A percentile compares a stretch with the other conserved stretches of the same genome.
phyloP scores from a whole-genome alignment of 441 rosid species.

The Pelargonium citronellum region DNA sequence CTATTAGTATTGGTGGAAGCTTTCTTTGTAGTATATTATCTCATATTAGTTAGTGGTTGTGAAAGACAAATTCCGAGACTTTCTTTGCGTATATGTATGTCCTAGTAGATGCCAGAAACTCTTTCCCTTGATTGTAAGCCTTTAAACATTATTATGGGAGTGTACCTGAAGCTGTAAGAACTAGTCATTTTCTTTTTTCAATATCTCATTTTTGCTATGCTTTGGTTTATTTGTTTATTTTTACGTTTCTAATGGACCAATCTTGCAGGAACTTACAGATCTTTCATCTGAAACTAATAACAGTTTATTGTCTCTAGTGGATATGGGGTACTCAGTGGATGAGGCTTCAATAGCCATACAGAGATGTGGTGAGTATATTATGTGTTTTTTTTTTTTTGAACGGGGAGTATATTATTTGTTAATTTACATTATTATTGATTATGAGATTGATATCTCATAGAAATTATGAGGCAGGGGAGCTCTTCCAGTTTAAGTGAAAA shows the following conservation, averaged over 20 bases:
- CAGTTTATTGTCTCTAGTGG: slow-evolving; percentile 35
- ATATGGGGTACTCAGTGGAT: slow-evolving; percentile 60
- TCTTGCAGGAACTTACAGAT: slow-evolving; percentile 32
- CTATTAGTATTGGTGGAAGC: no score
- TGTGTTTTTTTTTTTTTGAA: slow-evolving; percentile 4
- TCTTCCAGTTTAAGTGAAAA: no score
- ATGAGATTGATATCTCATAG: background rate
- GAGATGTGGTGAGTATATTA: slow-evolving; percentile 64
- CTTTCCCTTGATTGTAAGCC: no score
- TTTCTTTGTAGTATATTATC: no score
- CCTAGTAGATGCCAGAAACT: no score
- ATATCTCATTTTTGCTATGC: background rate
- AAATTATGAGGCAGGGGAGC: no score
- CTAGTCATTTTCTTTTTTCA: background rate
- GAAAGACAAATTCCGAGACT: no score
- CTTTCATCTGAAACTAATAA: slow-evolving; percentile 30
- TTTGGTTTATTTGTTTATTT: background rate
- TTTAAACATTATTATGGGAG: no score
- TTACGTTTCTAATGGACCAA: background rate
- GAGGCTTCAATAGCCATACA: slow-evolving; percentile 73
- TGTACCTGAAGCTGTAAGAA: background rate
- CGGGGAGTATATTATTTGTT: background rate
- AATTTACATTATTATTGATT: background rate
- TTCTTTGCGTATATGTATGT: no score
- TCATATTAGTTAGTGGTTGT: no score